Evolutionary conservation across 345 rosid species (phyloP).

Genomic region (Jatropha curcas): DNA sequence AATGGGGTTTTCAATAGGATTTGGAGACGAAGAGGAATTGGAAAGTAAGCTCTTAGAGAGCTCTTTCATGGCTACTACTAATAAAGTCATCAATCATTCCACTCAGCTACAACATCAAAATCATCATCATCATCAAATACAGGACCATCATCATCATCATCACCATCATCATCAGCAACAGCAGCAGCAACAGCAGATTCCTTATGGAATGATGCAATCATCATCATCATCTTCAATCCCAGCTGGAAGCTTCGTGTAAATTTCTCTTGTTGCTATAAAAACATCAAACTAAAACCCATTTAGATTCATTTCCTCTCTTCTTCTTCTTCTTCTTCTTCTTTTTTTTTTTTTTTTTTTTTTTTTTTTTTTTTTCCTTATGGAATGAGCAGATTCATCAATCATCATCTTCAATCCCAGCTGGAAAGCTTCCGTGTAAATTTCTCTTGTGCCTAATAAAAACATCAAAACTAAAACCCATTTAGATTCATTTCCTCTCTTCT

Average conservation of each 20-base stretch:
- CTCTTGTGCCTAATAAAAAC: background rate
- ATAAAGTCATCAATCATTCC: constrained; percentile 37
- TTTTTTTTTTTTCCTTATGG: no score
- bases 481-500: background rate
- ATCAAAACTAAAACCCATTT: constrained; percentile 8
- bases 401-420: constrained; percentile 46
- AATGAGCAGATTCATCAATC: constrained; percentile 49
- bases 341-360: no score
- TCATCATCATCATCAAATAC: constrained; percentile 28
- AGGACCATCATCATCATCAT: constrained; percentile 19
- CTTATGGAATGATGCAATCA: constrained; percentile 55
- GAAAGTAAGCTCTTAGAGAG: constrained; percentile 17
- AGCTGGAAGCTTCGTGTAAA: constrained; percentile 78
- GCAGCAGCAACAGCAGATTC: constrained; percentile 35
- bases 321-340: background rate
- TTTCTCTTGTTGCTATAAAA: constrained; percentile 2
- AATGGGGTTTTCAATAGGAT: constrained; percentile 39
- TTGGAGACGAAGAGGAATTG: constrained; percentile 6
- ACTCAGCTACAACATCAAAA: constrained; percentile 35
- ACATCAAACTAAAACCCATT: constrained; percentile 1
- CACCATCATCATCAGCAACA: constrained; percentile 20
- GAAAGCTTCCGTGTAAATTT: constrained; percentile 72
- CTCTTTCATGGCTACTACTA: constrained; percentile 44
- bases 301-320: background rate
- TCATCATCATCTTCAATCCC: constrained; percentile 47